Evolutionary conservation across 1,139 yeast species (phyloP).

Genomic region (Suhomyces anneliseae): DNA sequence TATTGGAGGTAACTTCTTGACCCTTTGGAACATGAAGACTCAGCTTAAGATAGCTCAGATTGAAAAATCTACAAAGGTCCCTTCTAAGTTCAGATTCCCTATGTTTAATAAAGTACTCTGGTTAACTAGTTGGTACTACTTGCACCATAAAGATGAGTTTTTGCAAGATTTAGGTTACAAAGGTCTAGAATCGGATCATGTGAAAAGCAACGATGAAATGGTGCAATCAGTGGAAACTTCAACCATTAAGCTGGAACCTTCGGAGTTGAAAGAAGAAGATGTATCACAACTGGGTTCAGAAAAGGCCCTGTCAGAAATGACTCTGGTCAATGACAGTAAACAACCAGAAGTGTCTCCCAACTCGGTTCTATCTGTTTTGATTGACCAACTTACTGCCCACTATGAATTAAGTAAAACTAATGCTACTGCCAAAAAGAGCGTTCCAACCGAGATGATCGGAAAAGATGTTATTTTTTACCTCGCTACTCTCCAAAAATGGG

Average conservation of each 20-base stretch:
- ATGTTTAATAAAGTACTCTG: slow-evolving; percentile 70
- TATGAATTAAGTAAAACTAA: slow-evolving; percentile 20
- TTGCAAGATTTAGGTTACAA: not conserved
- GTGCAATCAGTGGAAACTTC: not conserved
- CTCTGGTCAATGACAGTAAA: too few relatives aligned
- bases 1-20: slow-evolving; percentile 84
- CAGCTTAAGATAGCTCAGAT: slow-evolving; percentile 63
- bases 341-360: not conserved
- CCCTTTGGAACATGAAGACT: slow-evolving; percentile 58
- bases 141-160: slow-evolving; percentile 27
- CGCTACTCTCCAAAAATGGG: slow-evolving; percentile 6
- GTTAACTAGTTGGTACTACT: slow-evolving; percentile 54
- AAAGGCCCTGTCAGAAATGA: too few relatives aligned
- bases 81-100: slow-evolving; percentile 76
- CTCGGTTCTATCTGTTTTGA: slow-evolving; percentile 6
- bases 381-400: slow-evolving; percentile 18
- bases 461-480: slow-evolving; percentile 17
- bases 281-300: too few relatives aligned
- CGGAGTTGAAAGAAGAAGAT: not conserved
- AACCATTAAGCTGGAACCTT: not conserved
- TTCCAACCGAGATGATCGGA: slow-evolving; percentile 20
- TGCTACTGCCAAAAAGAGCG: slow-evolving; percentile 20
- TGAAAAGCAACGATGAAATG: not conserved
- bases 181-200: not conserved
- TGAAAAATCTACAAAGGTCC: slow-evolving; percentile 71